These are phyloP conservation scores for Seminavis robusta DNA, from an alignment of 108 stramenopile genomes.

Conservation along the genomic window DNA sequence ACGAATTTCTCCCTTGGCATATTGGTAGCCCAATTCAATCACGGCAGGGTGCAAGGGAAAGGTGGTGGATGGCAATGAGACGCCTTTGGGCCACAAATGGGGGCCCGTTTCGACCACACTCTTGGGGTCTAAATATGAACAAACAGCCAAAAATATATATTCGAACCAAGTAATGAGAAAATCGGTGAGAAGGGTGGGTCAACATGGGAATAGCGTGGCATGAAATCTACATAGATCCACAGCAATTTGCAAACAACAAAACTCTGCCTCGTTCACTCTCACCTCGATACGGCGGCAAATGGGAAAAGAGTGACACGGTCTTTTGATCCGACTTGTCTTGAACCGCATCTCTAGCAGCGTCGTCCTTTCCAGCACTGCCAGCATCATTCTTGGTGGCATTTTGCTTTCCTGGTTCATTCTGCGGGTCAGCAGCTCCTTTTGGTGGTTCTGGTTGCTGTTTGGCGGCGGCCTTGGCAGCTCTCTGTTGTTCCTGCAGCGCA, in stretches of 20 bases:
- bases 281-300: constrained; percentile 75
- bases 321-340: constrained; percentile 30
- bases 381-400: constrained; percentile 5
- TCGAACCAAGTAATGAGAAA: too few species aligned
- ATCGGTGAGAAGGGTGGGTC: too few species aligned
- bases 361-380: constrained; percentile 2
- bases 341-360: not conserved
- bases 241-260: too few species aligned
- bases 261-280: too few species aligned
- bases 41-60: constrained; percentile 81
- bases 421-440: constrained; percentile 11
- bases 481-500: constrained; percentile 89
- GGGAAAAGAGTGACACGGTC: constrained; percentile 78
- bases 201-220: too few species aligned
- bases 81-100: not conserved
- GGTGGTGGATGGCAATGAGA: constrained; percentile 2
- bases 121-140: constrained; percentile 1
- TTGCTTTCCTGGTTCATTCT: constrained; percentile 4
- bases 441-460: constrained; percentile 17
- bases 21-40: constrained; percentile 74
- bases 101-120: not conserved
- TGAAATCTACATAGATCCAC: too few species aligned
- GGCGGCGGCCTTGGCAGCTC: constrained; percentile 85
- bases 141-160: not conserved
- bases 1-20: constrained; percentile 71